A percentile compares a stretch with the other conserved stretches of the same genome.
Evolutionary conservation across 2,329 filamentous ascomycete species (phyloP).

Genomic region (Calonectria henricotiae): DNA sequence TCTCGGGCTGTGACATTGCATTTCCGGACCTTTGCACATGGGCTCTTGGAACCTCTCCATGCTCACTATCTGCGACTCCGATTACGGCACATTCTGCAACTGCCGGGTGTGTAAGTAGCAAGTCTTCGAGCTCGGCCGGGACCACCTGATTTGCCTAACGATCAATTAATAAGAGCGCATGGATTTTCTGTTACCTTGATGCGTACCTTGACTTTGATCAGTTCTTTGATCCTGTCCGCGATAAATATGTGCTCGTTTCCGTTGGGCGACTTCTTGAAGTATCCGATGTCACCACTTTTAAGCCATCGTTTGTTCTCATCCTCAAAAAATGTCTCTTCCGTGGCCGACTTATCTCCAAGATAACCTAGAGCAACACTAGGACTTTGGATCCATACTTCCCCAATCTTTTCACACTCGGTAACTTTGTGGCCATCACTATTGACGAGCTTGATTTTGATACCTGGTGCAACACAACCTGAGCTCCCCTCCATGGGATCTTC

Average conservation of each 20-base stretch:
- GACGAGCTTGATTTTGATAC: neutral
- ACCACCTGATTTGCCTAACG: neutral
- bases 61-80: neutral
- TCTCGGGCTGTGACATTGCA: neutral
- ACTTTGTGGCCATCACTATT: neutral
- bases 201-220: constrained; percentile 13
- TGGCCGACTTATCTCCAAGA: neutral
- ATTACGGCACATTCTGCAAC: constrained; percentile 12
- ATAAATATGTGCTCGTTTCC: constrained; percentile 15
- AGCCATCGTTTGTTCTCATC: neutral
- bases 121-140: constrained; percentile 7
- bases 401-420: neutral
- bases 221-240: constrained; percentile 8
- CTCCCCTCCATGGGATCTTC: constrained; percentile 12
- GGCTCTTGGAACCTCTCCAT: neutral
- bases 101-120: neutral
- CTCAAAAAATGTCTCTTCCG: neutral
- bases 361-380: neutral
- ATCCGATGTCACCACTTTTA: constrained; percentile 1
- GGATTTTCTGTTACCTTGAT: no score
- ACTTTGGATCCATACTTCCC: neutral
- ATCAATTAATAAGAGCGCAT: neutral
- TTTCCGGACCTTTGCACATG: neutral
- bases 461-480: neutral
- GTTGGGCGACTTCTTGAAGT: neutral